Base-by-base conservation (phyloP, 2,329 filamentous ascomycete genomes). In the Talaromyces sp. region DNA sequence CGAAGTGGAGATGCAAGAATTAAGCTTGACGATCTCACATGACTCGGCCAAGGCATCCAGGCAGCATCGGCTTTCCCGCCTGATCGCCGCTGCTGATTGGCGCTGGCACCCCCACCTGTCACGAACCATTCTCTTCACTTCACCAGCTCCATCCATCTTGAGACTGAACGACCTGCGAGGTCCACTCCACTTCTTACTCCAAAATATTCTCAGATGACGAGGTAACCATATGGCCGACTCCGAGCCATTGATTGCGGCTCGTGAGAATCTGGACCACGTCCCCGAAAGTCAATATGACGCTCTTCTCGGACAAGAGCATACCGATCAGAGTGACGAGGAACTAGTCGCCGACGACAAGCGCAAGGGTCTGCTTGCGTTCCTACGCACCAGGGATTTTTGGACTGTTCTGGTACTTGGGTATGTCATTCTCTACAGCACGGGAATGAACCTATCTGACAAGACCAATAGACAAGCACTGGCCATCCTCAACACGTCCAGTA, bases 401-500 rank as follows among this genome's bases (percentile, higher is more conserved):
- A 81, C 92, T 70, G 88, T 96, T 50, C 82, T 98, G 71, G 66
- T 87, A 58, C 81, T 98, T 66, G 93, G 93, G 82, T 88, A 77
- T 9, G 65, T 62, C n/a, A 33, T 27, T 24, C 14, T 11, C 19
- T 19, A 24, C 16, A 22, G 6, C 14, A 14, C 2, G 22, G 48
- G 22, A n/a, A 2, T 37, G 11, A 16, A 16, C 14, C n/a, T 24
- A 22, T 24, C 52, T 56, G 52, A 56, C 52, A 22, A 56, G 52
- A 16, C 14, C 14, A 61, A 62, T 64, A 87, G 86, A 66, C 93
- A 97, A 83, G 77, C 93, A 61, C 87, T 97, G 52, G 88, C 93
- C 4, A 87, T 99, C 66, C 93, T 92, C 81, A 95, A 96, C 79
- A 97, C 93, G 1, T 88, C 87, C 35, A 97, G 93, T 60, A 97